phyloP scores from a whole-genome alignment of 306 rosid species.

The Corylus avellana region DNA sequence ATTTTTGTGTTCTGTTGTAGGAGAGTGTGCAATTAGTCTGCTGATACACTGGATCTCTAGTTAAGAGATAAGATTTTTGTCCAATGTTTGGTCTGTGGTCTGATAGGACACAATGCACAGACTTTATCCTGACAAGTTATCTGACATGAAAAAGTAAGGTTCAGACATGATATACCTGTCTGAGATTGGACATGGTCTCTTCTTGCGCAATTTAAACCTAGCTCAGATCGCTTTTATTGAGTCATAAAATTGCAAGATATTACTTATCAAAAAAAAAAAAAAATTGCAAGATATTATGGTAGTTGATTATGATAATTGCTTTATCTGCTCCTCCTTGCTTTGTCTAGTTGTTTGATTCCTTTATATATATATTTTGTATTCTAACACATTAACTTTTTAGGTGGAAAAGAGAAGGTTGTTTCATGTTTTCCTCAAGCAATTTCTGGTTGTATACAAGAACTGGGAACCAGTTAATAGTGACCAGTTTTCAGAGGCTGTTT shows the following conservation, averaged over 20 bases:
- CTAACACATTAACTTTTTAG: conserved; percentile 42
- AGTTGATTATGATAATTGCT: background rate
- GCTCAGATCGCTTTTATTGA: background rate
- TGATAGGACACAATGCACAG: background rate
- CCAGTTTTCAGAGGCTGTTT: conserved; percentile 55
- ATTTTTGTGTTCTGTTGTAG: background rate
- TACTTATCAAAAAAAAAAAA: too few relatives aligned
- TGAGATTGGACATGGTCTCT: background rate
- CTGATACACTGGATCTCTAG: background rate
- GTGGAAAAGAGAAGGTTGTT: conserved; percentile 81
- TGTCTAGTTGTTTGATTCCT: conserved; percentile 16
- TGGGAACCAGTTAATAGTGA: conserved; percentile 84
- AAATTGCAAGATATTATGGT: background rate
- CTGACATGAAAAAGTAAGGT: background rate
- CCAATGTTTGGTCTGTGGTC: background rate
- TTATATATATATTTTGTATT: conserved; percentile 13
- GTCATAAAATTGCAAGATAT: background rate
- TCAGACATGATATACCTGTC: background rate
- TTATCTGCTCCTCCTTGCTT: conserved; percentile 16
- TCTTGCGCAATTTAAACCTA: background rate
- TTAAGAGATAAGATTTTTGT: background rate
- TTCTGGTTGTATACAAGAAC: conserved; percentile 69
- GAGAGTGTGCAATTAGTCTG: conserved; percentile 4
- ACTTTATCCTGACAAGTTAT: background rate
- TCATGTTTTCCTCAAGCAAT: conserved; percentile 90